Evolutionary conservation across 768 basidiomycete genomes (phyloP), one percentile per base, ranked within the genome.

Genomic region (Psilocybe cyanescens): DNA sequence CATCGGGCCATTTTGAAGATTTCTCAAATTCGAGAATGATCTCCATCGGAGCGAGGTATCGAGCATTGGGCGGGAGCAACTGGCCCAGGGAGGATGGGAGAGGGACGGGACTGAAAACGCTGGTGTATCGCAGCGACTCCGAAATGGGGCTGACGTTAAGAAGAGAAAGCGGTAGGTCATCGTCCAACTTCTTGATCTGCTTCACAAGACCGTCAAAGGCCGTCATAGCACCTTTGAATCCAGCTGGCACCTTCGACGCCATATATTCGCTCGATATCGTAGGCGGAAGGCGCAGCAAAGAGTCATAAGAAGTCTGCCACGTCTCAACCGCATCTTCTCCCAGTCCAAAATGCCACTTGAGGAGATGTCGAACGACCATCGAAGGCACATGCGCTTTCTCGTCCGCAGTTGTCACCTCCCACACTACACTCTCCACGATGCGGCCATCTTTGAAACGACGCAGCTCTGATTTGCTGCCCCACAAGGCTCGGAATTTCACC

Each of bases 401-500:
- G 55, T 97, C 94, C 0, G 84, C 81, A 2, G 86, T 89, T 62
- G 85, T 83, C 7, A 94, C 86, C 17, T 97, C 91, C 97, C 97
- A 99, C 2, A 99, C 95, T n/a, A 98, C 94, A 66, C 91, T 94
- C 74, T 98, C 95, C 4, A 84, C 70, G 63, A 99, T 98, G 16
- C 90, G 84, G 1, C 97, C 97, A 68, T 99, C 96, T 74, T 98
- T 96, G 81, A 99, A 99, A 41, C 96, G 85, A 5, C 97, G 84
- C 16, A 98, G 79, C 70, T 99, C 97, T 0, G 95, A 89, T 73
- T 95, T 97, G 41, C 85, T 78, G 0, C 96, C 97, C 97, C 97
- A 99, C 65, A 99, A 79, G 4, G 86, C 83, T 24, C 89, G 86
- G 81, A 97, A 99, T 3, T 78, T 80, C 48, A 82, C 75, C 0